These are phyloP conservation scores for Naganishia sp. DNA, from an alignment of 1,284 basidiomycete species.

Conservation along the genomic window DNA sequence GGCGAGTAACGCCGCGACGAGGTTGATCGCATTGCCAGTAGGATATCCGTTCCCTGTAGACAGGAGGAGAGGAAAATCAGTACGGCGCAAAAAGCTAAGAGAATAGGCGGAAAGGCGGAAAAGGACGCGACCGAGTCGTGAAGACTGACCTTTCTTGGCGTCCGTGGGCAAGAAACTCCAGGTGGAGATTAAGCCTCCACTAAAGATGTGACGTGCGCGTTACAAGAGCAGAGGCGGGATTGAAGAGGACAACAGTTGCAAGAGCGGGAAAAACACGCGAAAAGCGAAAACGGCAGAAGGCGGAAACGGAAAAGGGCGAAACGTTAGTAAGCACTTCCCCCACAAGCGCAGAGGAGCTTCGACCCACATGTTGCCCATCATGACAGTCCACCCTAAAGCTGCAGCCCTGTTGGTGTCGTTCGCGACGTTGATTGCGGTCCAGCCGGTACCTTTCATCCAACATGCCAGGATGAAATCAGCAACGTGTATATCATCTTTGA, in stretches of 20 bases:
- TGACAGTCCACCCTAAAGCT: slow-evolving; percentile 20
- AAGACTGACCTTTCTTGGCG: slow-evolving; percentile 6
- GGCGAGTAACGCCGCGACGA: background rate
- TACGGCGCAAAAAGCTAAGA: no score
- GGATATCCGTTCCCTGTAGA: slow-evolving; percentile 1
- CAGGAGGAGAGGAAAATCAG: background rate
- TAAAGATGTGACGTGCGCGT: background rate
- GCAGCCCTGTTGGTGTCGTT: slow-evolving; percentile 30
- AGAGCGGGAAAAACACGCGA: no score
- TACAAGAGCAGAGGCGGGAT: no score
- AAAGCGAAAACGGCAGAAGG: no score
- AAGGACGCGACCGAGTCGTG: background rate
- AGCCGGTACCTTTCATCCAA: background rate
- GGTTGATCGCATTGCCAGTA: background rate
- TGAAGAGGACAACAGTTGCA: no score
- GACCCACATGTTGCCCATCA: slow-evolving; percentile 29
- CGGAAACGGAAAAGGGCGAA: no score
- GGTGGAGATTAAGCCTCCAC: slow-evolving; percentile 40
- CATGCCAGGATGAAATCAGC: no score
- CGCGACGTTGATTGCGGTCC: slow-evolving; percentile 21
- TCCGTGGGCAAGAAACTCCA: slow-evolving; percentile 39
- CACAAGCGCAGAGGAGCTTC: background rate
- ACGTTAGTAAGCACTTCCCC: no score
- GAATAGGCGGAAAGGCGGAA: no score
- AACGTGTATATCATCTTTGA: no score